Evolutionary conservation across 345 rosid genomes (phyloP), one percentile per base, ranked within the genome.

Genomic region (Hibiscus mutabilis): DNA sequence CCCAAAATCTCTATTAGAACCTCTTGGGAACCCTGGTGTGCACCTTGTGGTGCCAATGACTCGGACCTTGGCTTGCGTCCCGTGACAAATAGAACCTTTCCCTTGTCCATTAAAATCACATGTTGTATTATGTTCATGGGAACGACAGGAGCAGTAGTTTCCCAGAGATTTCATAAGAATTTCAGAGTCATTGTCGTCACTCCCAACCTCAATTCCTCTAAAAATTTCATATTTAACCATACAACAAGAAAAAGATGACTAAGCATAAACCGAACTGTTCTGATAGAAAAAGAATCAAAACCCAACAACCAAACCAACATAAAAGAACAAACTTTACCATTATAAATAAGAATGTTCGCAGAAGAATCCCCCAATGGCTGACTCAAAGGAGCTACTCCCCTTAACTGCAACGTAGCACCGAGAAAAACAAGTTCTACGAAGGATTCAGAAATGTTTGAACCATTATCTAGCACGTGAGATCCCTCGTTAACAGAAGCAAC

Each of bases 331-430:
- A 13, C 33, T 58, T 58, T 58, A 58, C 33, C 62, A 13, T 24
- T 58, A 25, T 58, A 58, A 58, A 58, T 82, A 75, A 94, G 88
- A 57, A 86, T 52, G 75, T 94, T 87, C 64, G 81, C 73, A 2
- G 72, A 84, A 15, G 87, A 79, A 76, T 92, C 94, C 58, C 79
- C 74, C 71, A 95, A 80, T 0, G 98, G 96, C 81, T 89, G 97
- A 35, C 35, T 64, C 2, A 87, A 65, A 65, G 90, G 81, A 79
- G 27, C 40, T 6, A 83, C 63, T 52, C 99, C 99, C 81, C 97
- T 82, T 61, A 90, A 88, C 83, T 95, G 97, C 71, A 92, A 84
- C 0, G 92, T 86, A 44, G 97, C 84, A 40, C 93, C 99, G 21
- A 90, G 61, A 68, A 92, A 90, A 49, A 77, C 76, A 76, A 90